A percentile compares a stretch with the other conserved stretches of the same genome.
phyloP scores from a whole-genome alignment of 2,329 filamentous ascomycete species.

The Blumeria graminis region DNA sequence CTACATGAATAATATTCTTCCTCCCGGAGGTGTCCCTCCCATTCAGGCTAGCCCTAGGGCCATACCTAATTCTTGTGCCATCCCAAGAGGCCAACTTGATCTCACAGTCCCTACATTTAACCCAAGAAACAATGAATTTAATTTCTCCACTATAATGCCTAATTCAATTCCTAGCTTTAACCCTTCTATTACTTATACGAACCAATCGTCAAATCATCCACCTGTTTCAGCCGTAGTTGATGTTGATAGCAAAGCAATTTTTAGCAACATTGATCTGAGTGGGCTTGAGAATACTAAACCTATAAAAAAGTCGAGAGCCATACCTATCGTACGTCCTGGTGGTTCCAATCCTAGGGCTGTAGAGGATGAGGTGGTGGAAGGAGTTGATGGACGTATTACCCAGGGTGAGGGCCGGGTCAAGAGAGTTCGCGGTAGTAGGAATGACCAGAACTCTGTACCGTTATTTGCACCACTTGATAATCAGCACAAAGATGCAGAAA shows the following conservation, averaged over 20 bases:
- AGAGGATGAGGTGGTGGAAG: slow-evolving; percentile 21
- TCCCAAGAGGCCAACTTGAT: slow-evolving; percentile 31
- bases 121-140: slow-evolving; percentile 39
- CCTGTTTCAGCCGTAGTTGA: slow-evolving; percentile 25
- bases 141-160: slow-evolving; percentile 39
- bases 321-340: slow-evolving; percentile 52
- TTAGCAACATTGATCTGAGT: slow-evolving; percentile 42
- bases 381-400: slow-evolving; percentile 34
- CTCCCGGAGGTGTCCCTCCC: slow-evolving; percentile 8
- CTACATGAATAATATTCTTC: slow-evolving; percentile 14
- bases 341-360: slow-evolving; percentile 21
- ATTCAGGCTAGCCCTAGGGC: slow-evolving; percentile 16
- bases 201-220: slow-evolving; percentile 17
- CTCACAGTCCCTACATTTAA: slow-evolving; percentile 47
- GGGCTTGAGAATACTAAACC: slow-evolving; percentile 38
- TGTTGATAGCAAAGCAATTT: slow-evolving; percentile 27
- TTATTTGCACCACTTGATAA: slow-evolving; percentile 33
- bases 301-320: slow-evolving; percentile 52
- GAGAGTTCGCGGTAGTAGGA: slow-evolving; percentile 39
- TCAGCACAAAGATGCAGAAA: slow-evolving; percentile 4
- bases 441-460: slow-evolving; percentile 48
- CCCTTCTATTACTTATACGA: slow-evolving; percentile 39
- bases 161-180: slow-evolving; percentile 58
- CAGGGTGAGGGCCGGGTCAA: slow-evolving; percentile 48
- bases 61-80: slow-evolving; percentile 11